Evolutionary conservation across 108 stramenopile species (phyloP).

Genomic region (Skeletonema menzelii): DNA sequence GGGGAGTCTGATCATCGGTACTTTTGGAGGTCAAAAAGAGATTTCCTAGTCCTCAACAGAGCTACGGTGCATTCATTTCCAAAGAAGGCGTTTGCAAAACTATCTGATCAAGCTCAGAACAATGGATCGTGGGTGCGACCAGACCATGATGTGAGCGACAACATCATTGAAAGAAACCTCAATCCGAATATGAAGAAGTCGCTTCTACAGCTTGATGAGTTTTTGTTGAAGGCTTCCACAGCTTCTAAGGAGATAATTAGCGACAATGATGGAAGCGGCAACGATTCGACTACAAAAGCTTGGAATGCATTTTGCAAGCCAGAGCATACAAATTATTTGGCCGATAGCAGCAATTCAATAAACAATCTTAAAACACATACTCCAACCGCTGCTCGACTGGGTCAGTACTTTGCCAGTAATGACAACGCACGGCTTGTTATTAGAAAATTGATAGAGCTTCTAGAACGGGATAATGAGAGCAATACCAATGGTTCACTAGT

Average conservation of each 20-base stretch:
- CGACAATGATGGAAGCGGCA: not conserved
- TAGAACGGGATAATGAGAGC: not conserved
- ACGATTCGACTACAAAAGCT: slow-evolving; percentile 4
- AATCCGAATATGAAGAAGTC: slow-evolving; percentile 23
- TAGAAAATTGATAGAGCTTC: slow-evolving; percentile 3
- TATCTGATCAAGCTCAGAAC: slow-evolving; percentile 19
- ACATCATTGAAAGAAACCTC: not conserved
- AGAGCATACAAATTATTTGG: slow-evolving; percentile 20
- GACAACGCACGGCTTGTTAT: slow-evolving; percentile 24
- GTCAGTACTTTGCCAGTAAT: slow-evolving; percentile 40
- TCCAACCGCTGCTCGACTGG: slow-evolving; percentile 26
- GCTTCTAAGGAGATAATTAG: not conserved
- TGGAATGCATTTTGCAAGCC: slow-evolving; percentile 26
- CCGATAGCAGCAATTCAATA: not conserved
- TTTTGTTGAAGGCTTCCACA: slow-evolving; percentile 3
- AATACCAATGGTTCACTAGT: not conserved
- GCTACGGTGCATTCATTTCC: slow-evolving; percentile 9
- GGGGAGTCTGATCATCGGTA: slow-evolving; percentile 1
- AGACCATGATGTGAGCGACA: not conserved
- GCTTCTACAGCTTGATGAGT: slow-evolving; percentile 18
- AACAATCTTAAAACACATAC: not conserved
- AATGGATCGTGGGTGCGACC: slow-evolving; percentile 37
- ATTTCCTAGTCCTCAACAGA: slow-evolving; percentile 40
- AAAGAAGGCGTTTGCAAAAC: slow-evolving; percentile 28
- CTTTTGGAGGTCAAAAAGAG: slow-evolving; percentile 35